These are phyloP conservation scores for Tetrahymena thermophila DNA, from an alignment of 73 alveolate species.

Conservation along the genomic window DNA sequence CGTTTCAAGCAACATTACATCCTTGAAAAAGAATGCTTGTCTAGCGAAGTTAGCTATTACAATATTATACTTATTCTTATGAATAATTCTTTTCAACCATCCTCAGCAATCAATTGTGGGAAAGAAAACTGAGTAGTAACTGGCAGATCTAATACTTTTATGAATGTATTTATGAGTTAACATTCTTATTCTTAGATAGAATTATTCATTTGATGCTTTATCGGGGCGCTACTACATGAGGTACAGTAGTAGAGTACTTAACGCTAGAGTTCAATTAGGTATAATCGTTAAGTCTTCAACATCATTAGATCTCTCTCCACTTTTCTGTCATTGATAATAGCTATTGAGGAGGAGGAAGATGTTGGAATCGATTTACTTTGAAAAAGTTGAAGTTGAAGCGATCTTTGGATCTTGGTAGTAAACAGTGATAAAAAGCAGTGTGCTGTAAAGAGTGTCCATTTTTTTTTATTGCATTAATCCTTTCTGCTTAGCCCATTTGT, in stretches of 20 bases:
- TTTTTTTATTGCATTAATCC: background rate
- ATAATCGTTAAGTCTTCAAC: background rate
- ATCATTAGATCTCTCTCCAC: background rate
- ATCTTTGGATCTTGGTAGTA: background rate
- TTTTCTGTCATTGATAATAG: background rate
- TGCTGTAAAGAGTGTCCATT: background rate
- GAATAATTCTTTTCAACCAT: background rate
- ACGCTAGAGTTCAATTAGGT: background rate
- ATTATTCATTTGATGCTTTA: background rate
- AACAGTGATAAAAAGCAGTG: background rate
- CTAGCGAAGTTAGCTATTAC: background rate
- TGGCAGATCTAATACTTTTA: background rate
- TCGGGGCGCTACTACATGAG: background rate
- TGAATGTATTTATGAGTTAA: background rate
- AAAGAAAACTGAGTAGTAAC: background rate
- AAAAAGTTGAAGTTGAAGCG: background rate
- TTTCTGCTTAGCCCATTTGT: background rate
- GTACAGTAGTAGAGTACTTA: background rate
- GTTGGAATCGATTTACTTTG: background rate
- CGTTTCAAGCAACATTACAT: background rate
- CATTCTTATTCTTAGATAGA: background rate
- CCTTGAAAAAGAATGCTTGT: background rate
- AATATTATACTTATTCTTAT: background rate
- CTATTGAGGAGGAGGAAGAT: background rate
- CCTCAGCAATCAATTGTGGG: background rate